These are phyloP conservation scores for Xylaria polymorpha DNA, from an alignment of 2,329 filamentous ascomycete species.

Conservation along the genomic window DNA sequence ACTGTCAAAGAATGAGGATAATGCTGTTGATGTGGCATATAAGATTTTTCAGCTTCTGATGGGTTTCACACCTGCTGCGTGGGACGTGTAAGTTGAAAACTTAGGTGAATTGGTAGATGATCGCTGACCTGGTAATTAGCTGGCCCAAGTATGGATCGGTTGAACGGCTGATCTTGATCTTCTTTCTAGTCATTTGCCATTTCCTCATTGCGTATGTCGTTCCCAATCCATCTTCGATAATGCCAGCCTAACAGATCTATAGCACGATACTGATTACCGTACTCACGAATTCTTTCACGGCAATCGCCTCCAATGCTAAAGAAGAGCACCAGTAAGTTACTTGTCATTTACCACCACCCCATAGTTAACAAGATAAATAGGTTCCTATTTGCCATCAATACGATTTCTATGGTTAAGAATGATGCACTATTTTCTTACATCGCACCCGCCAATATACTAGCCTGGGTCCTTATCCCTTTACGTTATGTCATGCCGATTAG, in stretches of 20 bases:
- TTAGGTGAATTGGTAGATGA: neutral
- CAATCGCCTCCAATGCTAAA: conserved; percentile 90
- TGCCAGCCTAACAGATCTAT: conserved; percentile 37
- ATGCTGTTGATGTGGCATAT: conserved; percentile 82
- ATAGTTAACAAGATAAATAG: conserved; percentile 48
- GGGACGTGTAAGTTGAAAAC: conserved; percentile 75
- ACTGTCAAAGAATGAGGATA: conserved; percentile 77
- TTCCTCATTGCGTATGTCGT: conserved; percentile 79
- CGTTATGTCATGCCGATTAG: conserved; percentile 83
- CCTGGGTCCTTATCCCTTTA: conserved; percentile 87
- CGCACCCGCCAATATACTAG: conserved; percentile 89
- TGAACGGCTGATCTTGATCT: conserved; percentile 77
- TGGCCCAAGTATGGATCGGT: conserved; percentile 82
- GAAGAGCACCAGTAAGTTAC: conserved; percentile 79
- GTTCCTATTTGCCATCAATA: conserved; percentile 95
- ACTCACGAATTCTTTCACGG: conserved; percentile 96
- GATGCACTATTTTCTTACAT: conserved; percentile 95
- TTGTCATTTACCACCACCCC: neutral
- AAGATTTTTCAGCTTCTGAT: conserved; percentile 93
- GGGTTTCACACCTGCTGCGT: conserved; percentile 95
- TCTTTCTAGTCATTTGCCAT: conserved; percentile 94
- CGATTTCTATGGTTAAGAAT: conserved; percentile 98
- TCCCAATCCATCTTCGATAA: neutral
- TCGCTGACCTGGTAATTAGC: conserved; percentile 50
- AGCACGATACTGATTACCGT: conserved; percentile 93